These are phyloP conservation scores for Solanum chilense DNA, from an alignment of 257 asterid species.

Conservation along the genomic window DNA sequence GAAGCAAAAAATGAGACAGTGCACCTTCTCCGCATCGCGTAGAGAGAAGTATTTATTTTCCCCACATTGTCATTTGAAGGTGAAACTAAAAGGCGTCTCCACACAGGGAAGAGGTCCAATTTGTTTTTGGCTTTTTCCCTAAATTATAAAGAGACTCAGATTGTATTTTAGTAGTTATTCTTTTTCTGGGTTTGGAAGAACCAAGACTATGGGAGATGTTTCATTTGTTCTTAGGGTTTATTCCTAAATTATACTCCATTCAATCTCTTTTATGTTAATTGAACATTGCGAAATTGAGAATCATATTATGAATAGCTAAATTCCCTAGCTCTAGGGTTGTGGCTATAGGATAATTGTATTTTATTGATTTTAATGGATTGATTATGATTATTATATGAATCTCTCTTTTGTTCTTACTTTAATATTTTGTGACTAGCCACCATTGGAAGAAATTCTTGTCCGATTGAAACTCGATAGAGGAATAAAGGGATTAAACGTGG, in stretches of 20 bases:
- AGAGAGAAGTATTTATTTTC: not conserved
- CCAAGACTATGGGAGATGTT: not conserved
- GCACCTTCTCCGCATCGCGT: not conserved
- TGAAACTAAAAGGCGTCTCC: not conserved
- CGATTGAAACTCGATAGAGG: not conserved
- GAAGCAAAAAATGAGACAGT: not conserved
- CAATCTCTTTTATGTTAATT: not conserved
- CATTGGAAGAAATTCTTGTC: not conserved
- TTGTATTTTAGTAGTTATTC: not conserved
- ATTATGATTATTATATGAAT: not conserved
- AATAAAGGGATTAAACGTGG: not conserved
- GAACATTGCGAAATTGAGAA: not conserved
- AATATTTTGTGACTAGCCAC: not conserved
- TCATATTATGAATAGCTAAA: not conserved
- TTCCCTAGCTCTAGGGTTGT: not conserved
- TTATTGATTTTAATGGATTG: not conserved
- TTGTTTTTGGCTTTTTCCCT: not conserved
- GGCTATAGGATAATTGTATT: not conserved
- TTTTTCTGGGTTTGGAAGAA: not conserved
- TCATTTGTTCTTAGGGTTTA: not conserved
- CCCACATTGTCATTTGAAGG: not conserved
- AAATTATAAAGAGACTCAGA: not conserved
- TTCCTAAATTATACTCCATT: not conserved
- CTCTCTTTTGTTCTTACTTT: not conserved
- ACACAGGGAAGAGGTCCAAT: not conserved